A percentile compares a stretch with the other conserved stretches of the same genome.
These are phyloP conservation scores for Penicillium canescens DNA, from an alignment of 495 filamentous ascomycete genomes.

Conservation along the genomic window DNA sequence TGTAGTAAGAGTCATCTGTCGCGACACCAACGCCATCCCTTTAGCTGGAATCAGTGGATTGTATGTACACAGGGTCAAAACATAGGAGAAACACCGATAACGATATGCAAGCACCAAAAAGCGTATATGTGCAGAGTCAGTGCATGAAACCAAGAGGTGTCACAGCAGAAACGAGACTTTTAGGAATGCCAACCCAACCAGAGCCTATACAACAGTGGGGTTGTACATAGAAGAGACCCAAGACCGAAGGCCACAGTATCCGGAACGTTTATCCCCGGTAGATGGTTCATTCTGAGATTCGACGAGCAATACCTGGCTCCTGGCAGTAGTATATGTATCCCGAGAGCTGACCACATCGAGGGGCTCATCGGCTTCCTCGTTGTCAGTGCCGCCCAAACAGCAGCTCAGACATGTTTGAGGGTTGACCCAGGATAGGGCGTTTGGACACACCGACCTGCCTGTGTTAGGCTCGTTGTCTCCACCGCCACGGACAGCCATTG, in stretches of 20 bases:
- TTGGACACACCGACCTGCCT: neutral
- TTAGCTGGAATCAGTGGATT: too few relatives aligned
- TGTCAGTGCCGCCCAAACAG: conserved; percentile 5
- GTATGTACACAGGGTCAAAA: neutral
- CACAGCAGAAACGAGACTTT: neutral
- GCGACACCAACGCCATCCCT: too few relatives aligned
- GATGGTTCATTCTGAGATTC: neutral
- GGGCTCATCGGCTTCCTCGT: conserved; percentile 6
- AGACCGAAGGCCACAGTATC: neutral
- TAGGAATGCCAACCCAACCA: neutral
- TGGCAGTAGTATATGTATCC: conserved; percentile 35
- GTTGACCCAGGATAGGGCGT: conserved; percentile 11
- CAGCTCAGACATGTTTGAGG: conserved; percentile 19
- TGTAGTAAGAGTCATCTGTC: too few relatives aligned
- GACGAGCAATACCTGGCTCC: conserved; percentile 14
- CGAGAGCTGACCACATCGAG: conserved; percentile 16
- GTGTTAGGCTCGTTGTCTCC: neutral
- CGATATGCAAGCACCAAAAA: neutral
- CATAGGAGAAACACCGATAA: neutral
- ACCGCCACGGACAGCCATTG: neutral
- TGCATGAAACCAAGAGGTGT: neutral
- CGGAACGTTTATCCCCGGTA: neutral
- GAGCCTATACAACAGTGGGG: neutral
- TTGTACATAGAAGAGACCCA: conserved; percentile 7
- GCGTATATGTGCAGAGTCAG: neutral